A percentile compares a stretch with the other conserved stretches of the same genome.
phyloP scores from a whole-genome alignment of 495 filamentous ascomycete species.

The Extremus antarcticus region DNA sequence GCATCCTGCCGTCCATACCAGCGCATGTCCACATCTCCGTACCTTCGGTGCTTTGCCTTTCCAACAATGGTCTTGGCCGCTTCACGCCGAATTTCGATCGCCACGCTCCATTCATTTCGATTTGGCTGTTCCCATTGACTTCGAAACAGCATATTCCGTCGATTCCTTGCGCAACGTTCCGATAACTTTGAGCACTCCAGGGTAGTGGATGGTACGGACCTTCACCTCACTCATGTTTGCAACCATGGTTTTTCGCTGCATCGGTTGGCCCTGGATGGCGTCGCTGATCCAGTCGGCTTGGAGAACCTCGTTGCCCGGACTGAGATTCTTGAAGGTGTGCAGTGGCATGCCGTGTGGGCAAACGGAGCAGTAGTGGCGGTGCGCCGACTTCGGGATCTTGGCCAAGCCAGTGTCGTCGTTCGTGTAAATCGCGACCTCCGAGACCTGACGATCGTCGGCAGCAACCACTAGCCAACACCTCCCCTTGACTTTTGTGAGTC shows the following conservation, averaged over 20 bases:
- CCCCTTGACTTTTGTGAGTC: background rate
- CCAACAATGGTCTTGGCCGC: too few relatives aligned
- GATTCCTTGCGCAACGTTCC: background rate
- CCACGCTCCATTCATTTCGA: too few relatives aligned
- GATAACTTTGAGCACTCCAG: background rate
- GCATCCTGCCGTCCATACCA: too few relatives aligned
- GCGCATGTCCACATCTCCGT: too few relatives aligned
- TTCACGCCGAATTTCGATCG: too few relatives aligned
- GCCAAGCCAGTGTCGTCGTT: slow-evolving; percentile 6
- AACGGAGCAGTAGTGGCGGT: background rate
- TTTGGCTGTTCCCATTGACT: too few relatives aligned
- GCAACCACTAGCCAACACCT: slow-evolving; percentile 7
- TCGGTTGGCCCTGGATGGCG: background rate
- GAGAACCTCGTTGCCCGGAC: background rate
- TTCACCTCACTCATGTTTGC: background rate
- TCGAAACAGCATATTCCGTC: background rate
- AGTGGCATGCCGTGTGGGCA: background rate
- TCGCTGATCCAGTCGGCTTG: slow-evolving; percentile 1
- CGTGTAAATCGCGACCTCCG: slow-evolving; percentile 7
- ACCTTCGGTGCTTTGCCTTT: too few relatives aligned
- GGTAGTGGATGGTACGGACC: background rate
- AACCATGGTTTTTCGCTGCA: background rate
- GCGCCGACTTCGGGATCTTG: background rate
- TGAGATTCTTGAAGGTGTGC: slow-evolving; percentile 1
- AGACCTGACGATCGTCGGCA: background rate